Percentiles rank a stretch among this genome's conserved stretches.
Evolutionary conservation across 1,284 basidiomycete species (phyloP).

Genomic region (Ceratobasidium sp.): DNA sequence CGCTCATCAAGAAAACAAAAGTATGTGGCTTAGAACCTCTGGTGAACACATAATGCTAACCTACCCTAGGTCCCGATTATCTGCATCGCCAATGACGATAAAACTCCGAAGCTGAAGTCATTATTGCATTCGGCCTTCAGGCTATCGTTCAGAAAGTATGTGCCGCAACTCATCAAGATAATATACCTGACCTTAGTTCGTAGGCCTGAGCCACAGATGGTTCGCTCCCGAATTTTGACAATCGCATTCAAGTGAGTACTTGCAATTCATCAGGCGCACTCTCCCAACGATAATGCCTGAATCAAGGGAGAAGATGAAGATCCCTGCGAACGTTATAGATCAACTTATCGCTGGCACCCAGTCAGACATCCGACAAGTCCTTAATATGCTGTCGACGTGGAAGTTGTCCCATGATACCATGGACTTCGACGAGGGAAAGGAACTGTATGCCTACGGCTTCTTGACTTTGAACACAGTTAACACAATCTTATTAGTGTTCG

Average conservation of each 20-base stretch:
- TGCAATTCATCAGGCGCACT: not conserved
- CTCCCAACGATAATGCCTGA: constrained; percentile 15
- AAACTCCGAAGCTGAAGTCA: constrained; percentile 89
- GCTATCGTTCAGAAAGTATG: constrained; percentile 77
- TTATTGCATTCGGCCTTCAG: constrained; percentile 75
- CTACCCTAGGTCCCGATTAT: constrained; percentile 85
- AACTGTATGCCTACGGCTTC: constrained; percentile 63
- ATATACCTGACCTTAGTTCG: constrained; percentile 40
- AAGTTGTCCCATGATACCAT: constrained; percentile 76
- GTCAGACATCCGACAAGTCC: constrained; percentile 93
- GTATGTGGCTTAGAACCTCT: constrained; percentile 52
- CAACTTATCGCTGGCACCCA: constrained; percentile 87
- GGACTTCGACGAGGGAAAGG: constrained; percentile 89
- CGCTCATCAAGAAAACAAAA: constrained; percentile 91
- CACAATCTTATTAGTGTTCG: constrained; percentile 64
- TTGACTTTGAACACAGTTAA: constrained; percentile 2
- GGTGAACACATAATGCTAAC: not conserved
- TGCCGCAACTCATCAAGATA: constrained; percentile 8
- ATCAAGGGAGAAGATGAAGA: constrained; percentile 84
- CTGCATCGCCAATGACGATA: constrained; percentile 93
- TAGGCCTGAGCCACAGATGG: constrained; percentile 74
- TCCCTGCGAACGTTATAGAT: constrained; percentile 88
- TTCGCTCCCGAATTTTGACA: constrained; percentile 85
- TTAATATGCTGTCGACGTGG: constrained; percentile 99
- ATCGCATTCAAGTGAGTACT: constrained; percentile 81